Base-by-base conservation (phyloP, 306 rosid species). In the Rosa lucieae region DNA sequence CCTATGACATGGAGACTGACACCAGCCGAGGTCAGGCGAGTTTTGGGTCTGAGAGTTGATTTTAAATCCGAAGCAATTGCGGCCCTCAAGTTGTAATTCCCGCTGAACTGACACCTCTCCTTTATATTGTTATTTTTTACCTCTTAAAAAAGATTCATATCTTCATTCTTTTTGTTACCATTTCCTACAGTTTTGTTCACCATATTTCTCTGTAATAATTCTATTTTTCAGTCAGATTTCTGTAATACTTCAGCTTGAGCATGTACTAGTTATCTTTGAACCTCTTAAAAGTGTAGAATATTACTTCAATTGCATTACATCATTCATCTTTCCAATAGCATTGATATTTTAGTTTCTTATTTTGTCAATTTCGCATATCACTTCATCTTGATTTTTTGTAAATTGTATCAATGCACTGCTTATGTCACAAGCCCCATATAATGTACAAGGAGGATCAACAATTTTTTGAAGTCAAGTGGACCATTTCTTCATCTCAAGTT, bases 1-100 rank as follows among this genome's bases (percentile, higher is more conserved):
- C 99, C 99, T 32, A 92, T 92, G 98, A 92, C 99, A 17, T 95
- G 99, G 98, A 92, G 99, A 77, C 86, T 95, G 66, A 95, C 99
- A 43, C 97, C 99, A 20, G 98, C 99, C 0, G 98, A 95, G 91
- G 99, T 95, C 80, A 87, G 99, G 88, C 93, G 95, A 58, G 93
- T 95, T 18, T 83, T 95, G 83, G 94, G 67, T 61, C 39, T 23
- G 3, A 61, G 67, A 61, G 39, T 61, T 61, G 67, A 61, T 61
- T 61, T 61, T 26, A 61, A 61, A 26, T 26, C 67, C 37, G 67
- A 61, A 61, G 67, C 67, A 23, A 61, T 61, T 26, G 37, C 67
- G 1, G 67, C 67, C 37, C 67, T 61, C 67, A 61, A 61, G 39
- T 61, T 61, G 39, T 61, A 61, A 61, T 61, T 26, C 39, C 67